Conservation (phyloP, 2,329 filamentous ascomycete species). For the Paecilomyces dactylethromorphus region DNA sequence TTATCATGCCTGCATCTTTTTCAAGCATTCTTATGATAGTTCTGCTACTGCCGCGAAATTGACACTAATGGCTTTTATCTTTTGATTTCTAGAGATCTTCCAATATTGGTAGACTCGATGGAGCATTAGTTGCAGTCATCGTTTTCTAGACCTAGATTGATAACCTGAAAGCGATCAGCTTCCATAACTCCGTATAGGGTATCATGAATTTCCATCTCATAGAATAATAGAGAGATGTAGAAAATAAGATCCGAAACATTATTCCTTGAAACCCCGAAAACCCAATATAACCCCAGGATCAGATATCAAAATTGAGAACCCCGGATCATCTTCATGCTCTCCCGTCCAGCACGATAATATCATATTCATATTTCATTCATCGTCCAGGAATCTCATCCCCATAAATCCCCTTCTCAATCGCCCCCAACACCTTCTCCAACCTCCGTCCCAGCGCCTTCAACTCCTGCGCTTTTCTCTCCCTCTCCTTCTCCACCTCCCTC, state of each 20-base stretch:
- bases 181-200: neutral
- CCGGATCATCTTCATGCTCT: neutral
- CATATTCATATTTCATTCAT: neutral
- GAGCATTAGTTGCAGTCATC: neutral
- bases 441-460: slow-evolving; percentile 32
- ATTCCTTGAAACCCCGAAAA: neutral
- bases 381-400: slow-evolving; percentile 11
- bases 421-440: slow-evolving; percentile 38
- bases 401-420: slow-evolving; percentile 31
- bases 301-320: neutral
- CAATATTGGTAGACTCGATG: neutral
- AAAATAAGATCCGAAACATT: neutral
- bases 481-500: slow-evolving; percentile 36
- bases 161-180: neutral
- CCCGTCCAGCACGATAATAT: neutral
- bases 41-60: neutral
- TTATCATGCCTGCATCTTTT: neutral
- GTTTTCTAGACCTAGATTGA: neutral
- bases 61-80: neutral
- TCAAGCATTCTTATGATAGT: neutral
- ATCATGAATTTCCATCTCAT: neutral
- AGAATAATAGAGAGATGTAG: neutral
- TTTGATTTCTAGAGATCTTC: neutral
- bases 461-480: slow-evolving; percentile 35
- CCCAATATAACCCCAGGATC: neutral